Evolutionary conservation across 2,329 filamentous ascomycete species (phyloP).

Genomic region (Teratosphaeriaceae sp.): DNA sequence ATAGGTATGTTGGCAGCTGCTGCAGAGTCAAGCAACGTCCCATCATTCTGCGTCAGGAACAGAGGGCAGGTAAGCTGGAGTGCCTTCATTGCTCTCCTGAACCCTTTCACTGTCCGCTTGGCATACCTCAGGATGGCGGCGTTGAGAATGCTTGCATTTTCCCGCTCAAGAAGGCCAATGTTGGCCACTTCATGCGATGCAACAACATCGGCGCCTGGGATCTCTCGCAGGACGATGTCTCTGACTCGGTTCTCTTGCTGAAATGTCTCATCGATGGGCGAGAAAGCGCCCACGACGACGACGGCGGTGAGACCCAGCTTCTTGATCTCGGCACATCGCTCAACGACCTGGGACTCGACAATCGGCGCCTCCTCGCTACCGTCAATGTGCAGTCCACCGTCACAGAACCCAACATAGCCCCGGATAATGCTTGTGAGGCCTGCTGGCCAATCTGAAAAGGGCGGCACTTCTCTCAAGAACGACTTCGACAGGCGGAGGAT

Average conservation of each 20-base stretch:
- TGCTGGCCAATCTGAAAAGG: constrained; percentile 26
- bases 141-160: constrained; percentile 47
- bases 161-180: constrained; percentile 44
- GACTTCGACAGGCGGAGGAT: constrained; percentile 38
- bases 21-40: constrained; percentile 42
- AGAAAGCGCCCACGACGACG: constrained; percentile 53
- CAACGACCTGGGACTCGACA: constrained; percentile 39
- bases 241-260: constrained; percentile 49
- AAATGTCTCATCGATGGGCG: constrained; percentile 50
- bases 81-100: constrained; percentile 40
- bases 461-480: constrained; percentile 26
- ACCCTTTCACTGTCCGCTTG: constrained; percentile 39
- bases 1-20: constrained; percentile 44
- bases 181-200: constrained; percentile 47
- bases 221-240: constrained; percentile 41
- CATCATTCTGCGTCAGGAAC: constrained; percentile 49
- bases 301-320: constrained; percentile 40
- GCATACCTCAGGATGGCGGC: constrained; percentile 44
- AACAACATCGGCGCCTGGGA: constrained; percentile 44
- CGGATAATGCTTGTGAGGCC: constrained; percentile 27
- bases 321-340: constrained; percentile 39
- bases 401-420: constrained; percentile 35
- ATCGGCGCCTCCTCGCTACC: constrained; percentile 37
- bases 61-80: constrained; percentile 41
- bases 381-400: constrained; percentile 44